Percentiles rank a stretch among this genome's conserved stretches.
Conservation (phyloP, 768 basidiomycete species). For the Mycena rosella region DNA sequence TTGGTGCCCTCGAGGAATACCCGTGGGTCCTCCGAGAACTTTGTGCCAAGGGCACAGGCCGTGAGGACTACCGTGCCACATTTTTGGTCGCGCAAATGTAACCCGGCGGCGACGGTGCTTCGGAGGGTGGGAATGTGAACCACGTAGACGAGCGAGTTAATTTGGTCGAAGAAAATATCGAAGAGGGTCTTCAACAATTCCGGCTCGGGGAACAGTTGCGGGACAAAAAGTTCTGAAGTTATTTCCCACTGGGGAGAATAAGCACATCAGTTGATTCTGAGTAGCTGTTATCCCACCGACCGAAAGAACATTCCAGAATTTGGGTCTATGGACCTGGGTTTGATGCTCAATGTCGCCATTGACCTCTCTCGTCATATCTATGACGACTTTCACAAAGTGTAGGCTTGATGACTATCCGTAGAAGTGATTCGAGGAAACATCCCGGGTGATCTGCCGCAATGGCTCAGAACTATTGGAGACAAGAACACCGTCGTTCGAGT, state of each 20-base stretch:
- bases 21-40: no score
- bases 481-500: constrained; percentile 29
- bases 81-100: constrained; percentile 52
- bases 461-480: constrained; percentile 20
- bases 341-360: constrained; percentile 34
- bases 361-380: constrained; percentile 50
- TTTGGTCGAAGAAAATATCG: constrained; percentile 57
- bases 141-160: constrained; percentile 46
- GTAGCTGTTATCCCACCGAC: no score
- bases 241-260: no score
- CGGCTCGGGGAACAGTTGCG: no score
- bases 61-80: constrained; percentile 61
- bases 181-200: no score
- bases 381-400: constrained; percentile 51
- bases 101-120: constrained; percentile 46
- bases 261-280: no score
- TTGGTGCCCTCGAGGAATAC: no score
- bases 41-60: no score
- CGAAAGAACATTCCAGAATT: no score
- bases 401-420: constrained; percentile 54
- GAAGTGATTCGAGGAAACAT: constrained; percentile 37
- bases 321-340: constrained; percentile 28
- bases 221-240: no score
- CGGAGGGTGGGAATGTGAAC: constrained; percentile 54
- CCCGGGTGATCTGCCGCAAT: constrained; percentile 8